Conservation (phyloP, 208 protist species). For the Angomonas deanei region DNA sequence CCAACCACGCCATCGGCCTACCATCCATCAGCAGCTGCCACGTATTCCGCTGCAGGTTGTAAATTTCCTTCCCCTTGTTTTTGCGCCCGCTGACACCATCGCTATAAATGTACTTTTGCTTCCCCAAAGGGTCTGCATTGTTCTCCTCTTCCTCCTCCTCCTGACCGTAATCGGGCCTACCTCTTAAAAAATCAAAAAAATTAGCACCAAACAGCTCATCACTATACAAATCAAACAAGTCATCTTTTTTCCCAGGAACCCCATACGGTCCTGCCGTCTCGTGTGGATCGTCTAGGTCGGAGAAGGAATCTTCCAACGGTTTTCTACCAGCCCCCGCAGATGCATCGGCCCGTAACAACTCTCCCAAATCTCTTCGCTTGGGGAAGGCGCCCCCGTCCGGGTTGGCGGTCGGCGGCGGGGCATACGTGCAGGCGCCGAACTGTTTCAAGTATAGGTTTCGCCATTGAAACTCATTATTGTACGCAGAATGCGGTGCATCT, state of each 20-base stretch:
- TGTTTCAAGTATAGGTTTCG: constrained; percentile 8
- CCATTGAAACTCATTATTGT: constrained; percentile 10
- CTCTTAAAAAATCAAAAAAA: constrained; percentile 6
- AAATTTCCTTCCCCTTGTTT: constrained; percentile 25
- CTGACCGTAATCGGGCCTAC: not conserved
- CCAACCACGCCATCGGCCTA: constrained; percentile 76
- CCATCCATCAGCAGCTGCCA: constrained; percentile 86
- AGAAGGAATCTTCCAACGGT: not conserved
- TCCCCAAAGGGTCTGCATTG: not conserved
- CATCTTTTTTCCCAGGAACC: not conserved
- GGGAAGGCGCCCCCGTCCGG: not conserved
- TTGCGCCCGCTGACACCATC: not conserved
- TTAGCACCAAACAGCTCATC: constrained; percentile 8
- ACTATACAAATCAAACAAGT: constrained; percentile 1
- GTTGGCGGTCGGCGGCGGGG: not conserved
- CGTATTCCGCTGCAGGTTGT: constrained; percentile 62
- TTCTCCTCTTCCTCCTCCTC: not conserved
- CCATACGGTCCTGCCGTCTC: too few species aligned
- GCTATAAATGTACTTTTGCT: not conserved
- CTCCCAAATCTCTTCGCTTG: not conserved
- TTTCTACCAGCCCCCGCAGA: not conserved
- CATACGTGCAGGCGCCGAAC: constrained; percentile 6
- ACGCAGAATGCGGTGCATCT: not conserved
- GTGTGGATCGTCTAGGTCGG: not conserved
- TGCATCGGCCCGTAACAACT: not conserved